phyloP scores from a whole-genome alignment of 176 grass and related monocot genomes.

The Hordeum vulgare region DNA sequence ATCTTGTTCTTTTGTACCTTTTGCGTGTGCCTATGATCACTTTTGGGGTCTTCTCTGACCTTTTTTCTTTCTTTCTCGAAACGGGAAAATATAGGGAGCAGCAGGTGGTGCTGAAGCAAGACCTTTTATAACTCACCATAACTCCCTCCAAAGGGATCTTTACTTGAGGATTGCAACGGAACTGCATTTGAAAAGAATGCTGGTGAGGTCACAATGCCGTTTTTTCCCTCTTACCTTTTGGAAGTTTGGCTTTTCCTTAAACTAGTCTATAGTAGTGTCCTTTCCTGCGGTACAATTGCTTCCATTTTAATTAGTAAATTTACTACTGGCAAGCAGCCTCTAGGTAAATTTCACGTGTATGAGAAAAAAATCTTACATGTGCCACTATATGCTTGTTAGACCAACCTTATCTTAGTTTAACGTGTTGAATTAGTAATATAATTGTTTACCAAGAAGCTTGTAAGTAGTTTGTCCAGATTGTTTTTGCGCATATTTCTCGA shows the following conservation, averaged over 20 bases:
- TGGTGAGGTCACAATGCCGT: constrained; percentile 60
- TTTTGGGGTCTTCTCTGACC: neutral
- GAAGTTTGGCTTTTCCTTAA: neutral
- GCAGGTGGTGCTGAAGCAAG: constrained; percentile 97
- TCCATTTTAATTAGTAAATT: constrained; percentile 7
- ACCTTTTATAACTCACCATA: constrained; percentile 94
- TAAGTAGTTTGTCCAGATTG: neutral
- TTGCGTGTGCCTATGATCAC: constrained; percentile 4
- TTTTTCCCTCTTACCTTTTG: neutral
- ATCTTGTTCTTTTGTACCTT: constrained; percentile 5
- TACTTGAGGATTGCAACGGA: constrained; percentile 98
- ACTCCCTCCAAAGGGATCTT: constrained; percentile 98
- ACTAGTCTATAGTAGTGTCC: neutral
- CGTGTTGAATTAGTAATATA: neutral
- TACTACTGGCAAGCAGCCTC: neutral
- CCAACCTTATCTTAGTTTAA: constrained; percentile 9
- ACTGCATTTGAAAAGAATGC: constrained; percentile 95
- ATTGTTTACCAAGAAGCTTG: constrained; percentile 5
- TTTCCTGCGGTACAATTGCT: neutral
- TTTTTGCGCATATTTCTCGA: neutral
- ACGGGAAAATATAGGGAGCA: constrained; percentile 56
- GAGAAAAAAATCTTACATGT: neutral
- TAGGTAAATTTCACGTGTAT: constrained; percentile 4
- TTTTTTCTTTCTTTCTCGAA: neutral
- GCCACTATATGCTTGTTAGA: neutral